Conservation (phyloP, 1,284 basidiomycete species). For the Mycosarcoma mackinlayi region DNA sequence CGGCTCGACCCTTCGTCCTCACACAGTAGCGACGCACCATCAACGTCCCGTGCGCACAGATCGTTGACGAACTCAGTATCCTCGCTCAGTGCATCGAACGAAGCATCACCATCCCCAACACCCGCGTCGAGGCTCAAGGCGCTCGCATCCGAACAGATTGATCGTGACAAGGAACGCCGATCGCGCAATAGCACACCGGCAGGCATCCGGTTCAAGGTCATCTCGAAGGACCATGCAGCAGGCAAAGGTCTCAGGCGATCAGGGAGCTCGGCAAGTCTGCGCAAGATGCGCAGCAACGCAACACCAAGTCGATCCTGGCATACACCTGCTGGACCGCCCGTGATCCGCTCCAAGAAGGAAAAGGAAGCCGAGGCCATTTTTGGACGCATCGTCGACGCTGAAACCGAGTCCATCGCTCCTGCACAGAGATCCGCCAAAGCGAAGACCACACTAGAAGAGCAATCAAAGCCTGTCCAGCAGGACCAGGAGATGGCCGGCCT, state of each 20-base stretch:
- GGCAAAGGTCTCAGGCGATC: slow-evolving; percentile 26
- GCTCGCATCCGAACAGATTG: slow-evolving; percentile 45
- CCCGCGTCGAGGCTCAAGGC: slow-evolving; percentile 34
- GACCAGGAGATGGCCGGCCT: slow-evolving; percentile 49
- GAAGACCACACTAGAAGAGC: slow-evolving; percentile 1
- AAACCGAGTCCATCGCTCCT: slow-evolving; percentile 20
- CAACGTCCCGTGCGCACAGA: slow-evolving; percentile 10
- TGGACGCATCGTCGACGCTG: slow-evolving; percentile 49
- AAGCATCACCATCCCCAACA: slow-evolving; percentile 13
- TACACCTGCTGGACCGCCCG: slow-evolving; percentile 25
- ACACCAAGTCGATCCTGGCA: slow-evolving; percentile 32
- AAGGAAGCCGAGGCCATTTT: slow-evolving; percentile 50
- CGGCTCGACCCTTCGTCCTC: background rate
- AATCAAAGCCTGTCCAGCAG: slow-evolving; percentile 3
- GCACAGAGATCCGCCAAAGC: background rate
- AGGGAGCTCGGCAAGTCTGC: slow-evolving; percentile 38
- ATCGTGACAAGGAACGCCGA: slow-evolving; percentile 33
- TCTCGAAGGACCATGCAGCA: slow-evolving; percentile 25
- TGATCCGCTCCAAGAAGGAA: slow-evolving; percentile 46
- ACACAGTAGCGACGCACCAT: background rate
- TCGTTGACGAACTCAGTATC: slow-evolving; percentile 26
- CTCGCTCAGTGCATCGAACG: slow-evolving; percentile 24
- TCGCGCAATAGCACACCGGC: slow-evolving; percentile 35
- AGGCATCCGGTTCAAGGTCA: slow-evolving; percentile 43
- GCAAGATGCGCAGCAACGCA: slow-evolving; percentile 37